A percentile compares a stretch with the other conserved stretches of the same genome.
Evolutionary conservation across 306 rosid genomes (phyloP).

Genomic region (Mimosa pudica): DNA sequence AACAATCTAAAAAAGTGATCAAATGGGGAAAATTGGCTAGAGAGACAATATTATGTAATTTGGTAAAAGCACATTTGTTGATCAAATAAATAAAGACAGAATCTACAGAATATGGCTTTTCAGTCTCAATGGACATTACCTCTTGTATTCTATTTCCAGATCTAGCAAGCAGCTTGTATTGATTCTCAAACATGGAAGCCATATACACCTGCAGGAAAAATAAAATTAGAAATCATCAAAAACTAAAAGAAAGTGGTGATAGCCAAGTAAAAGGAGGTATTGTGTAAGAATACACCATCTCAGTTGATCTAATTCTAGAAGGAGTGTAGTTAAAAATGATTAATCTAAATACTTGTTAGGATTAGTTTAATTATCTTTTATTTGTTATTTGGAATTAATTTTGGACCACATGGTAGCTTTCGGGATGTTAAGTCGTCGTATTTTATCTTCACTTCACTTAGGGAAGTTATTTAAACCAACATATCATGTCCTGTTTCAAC

Average conservation of each 20-base stretch:
- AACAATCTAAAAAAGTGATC: slow-evolving; percentile 2
- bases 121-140: slow-evolving; percentile 47
- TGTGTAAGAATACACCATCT: too few species aligned
- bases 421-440: too few species aligned
- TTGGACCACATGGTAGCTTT: too few species aligned
- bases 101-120: slow-evolving; percentile 7
- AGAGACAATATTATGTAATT: slow-evolving; percentile 21
- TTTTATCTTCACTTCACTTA: too few species aligned
- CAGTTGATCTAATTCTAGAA: too few species aligned
- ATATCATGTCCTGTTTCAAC: slow-evolving; percentile 23
- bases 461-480: background rate
- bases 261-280: background rate
- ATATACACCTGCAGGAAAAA: slow-evolving; percentile 70
- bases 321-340: too few species aligned
- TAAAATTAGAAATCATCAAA: slow-evolving; percentile 9
- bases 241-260: background rate
- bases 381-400: too few species aligned
- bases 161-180: slow-evolving; percentile 92
- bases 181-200: slow-evolving; percentile 94
- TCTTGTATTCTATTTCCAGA: slow-evolving; percentile 87
- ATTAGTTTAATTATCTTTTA: too few species aligned
- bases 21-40: background rate
- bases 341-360: too few species aligned
- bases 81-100: slow-evolving; percentile 13
- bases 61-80: slow-evolving; percentile 12